Conservation (phyloP, 345 rosid genomes). For the Aquilaria yunnanensis region DNA sequence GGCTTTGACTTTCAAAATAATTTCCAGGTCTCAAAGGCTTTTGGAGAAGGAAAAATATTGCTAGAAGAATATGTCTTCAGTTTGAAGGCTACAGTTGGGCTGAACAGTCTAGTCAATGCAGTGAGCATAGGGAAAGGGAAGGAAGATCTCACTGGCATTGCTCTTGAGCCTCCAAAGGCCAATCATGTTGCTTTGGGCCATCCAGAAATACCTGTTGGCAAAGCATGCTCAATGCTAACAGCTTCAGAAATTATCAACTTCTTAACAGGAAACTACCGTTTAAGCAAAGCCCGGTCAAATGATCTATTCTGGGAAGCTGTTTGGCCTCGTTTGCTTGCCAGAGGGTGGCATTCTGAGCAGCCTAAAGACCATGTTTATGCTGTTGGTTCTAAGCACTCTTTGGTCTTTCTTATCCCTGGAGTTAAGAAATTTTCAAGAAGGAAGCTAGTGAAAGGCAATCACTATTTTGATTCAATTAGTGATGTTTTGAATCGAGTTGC, state of each 20-base stretch:
- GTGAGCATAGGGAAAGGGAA: slow-evolving; percentile 59
- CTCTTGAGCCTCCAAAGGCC: slow-evolving; percentile 48
- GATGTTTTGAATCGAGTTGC: slow-evolving; percentile 53
- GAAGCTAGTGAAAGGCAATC: slow-evolving; percentile 63
- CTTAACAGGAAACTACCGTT: slow-evolving; percentile 58
- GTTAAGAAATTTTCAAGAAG: slow-evolving; percentile 67
- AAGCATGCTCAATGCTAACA: slow-evolving; percentile 53
- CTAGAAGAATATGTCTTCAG: slow-evolving; percentile 61
- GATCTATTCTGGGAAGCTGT: slow-evolving; percentile 97
- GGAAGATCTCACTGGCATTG: slow-evolving; percentile 48
- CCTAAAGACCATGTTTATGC: slow-evolving; percentile 34
- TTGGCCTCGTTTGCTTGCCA: slow-evolving; percentile 84
- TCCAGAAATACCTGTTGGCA: slow-evolving; percentile 53
- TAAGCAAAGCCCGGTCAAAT: slow-evolving; percentile 72
- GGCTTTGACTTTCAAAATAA: background rate
- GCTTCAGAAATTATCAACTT: slow-evolving; percentile 49
- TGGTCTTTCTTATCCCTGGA: slow-evolving; percentile 76
- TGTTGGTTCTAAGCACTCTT: slow-evolving; percentile 33
- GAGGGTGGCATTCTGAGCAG: slow-evolving; percentile 94
- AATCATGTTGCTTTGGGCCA: slow-evolving; percentile 30
- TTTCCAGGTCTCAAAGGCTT: slow-evolving; percentile 33
- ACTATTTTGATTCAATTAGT: slow-evolving; percentile 62
- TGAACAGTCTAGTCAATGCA: slow-evolving; percentile 35
- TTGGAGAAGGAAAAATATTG: slow-evolving; percentile 40
- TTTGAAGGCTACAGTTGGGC: slow-evolving; percentile 43